These are phyloP conservation scores for Ogataea ganodermae DNA, from an alignment of 805 yeast species.

Conservation along the genomic window DNA sequence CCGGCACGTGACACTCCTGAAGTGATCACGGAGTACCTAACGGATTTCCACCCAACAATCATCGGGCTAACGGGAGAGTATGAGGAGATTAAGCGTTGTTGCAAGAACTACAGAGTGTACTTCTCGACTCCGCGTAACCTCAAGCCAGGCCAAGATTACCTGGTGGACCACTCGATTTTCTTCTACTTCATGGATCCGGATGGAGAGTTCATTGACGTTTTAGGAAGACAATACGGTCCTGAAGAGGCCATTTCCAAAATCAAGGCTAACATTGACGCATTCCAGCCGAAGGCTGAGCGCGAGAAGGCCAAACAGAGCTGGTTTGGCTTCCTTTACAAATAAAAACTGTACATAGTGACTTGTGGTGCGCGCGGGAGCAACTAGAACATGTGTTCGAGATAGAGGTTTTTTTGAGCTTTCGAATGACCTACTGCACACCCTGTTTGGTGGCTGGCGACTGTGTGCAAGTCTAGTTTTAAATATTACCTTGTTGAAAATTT, in stretches of 20 bases:
- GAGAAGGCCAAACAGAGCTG: conserved; percentile 62
- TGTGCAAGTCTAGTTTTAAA: not conserved
- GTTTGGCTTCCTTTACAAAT: conserved; percentile 59
- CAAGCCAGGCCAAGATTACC: conserved; percentile 93
- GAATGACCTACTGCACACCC: not conserved
- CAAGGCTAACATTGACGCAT: conserved; percentile 70
- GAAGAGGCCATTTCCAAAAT: conserved; percentile 76
- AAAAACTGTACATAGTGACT: conserved; percentile 10
- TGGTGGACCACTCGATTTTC: conserved; percentile 97
- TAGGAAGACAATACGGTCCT: conserved; percentile 88
- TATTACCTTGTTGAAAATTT: not conserved
- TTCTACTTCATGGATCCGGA: conserved; percentile 98
- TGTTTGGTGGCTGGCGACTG: not conserved
- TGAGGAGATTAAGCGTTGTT: conserved; percentile 77
- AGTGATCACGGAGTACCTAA: conserved; percentile 75
- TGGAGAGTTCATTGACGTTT: conserved; percentile 90
- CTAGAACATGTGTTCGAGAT: not conserved
- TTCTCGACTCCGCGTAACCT: conserved; percentile 96
- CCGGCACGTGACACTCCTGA: conserved; percentile 94
- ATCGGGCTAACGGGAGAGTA: conserved; percentile 91
- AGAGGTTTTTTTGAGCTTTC: not conserved
- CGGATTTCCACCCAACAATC: conserved; percentile 87
- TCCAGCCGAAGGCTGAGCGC: conserved; percentile 70
- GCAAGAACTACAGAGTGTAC: conserved; percentile 91
- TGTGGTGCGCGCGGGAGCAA: not conserved